Percentiles rank a stretch among this genome's conserved stretches.
phyloP scores from a whole-genome alignment of 768 basidiomycete genomes.

The Hypholoma sublateritium region DNA sequence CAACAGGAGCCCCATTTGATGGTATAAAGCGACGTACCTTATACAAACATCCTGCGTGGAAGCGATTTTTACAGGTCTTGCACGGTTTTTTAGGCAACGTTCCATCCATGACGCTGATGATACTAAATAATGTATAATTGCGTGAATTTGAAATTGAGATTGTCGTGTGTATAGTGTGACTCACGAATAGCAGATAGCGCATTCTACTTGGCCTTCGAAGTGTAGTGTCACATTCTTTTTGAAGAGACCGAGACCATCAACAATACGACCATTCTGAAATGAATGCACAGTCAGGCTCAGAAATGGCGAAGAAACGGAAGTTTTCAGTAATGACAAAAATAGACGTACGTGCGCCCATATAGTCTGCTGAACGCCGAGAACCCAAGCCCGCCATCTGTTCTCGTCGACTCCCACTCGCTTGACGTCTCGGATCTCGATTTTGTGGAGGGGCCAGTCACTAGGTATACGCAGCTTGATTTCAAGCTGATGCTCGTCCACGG shows the following conservation, averaged over 20 bases:
- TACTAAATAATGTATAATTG: constrained; percentile 41
- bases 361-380: constrained; percentile 88
- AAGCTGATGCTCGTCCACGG: constrained; percentile 90
- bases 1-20: not conserved
- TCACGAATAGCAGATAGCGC: constrained; percentile 94
- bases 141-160: not conserved
- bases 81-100: constrained; percentile 89
- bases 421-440: constrained; percentile 84
- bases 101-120: constrained; percentile 88
- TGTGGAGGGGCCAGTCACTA: constrained; percentile 85
- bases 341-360: constrained; percentile 79
- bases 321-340: not conserved
- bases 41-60: constrained; percentile 90
- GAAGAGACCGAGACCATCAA: constrained; percentile 87
- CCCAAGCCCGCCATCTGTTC: constrained; percentile 90
- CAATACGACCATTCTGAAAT: constrained; percentile 80
- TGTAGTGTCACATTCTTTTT: constrained; percentile 92
- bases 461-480: constrained; percentile 89
- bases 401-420: constrained; percentile 87
- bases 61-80: constrained; percentile 91
- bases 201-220: constrained; percentile 95
- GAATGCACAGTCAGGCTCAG: not conserved
- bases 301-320: not conserved
- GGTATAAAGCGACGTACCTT: constrained; percentile 51
- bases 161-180: constrained; percentile 21